These are phyloP conservation scores for Phytopythium cucurbitacearum DNA, from an alignment of 352 stramenopile species.

Conservation along the genomic window DNA sequence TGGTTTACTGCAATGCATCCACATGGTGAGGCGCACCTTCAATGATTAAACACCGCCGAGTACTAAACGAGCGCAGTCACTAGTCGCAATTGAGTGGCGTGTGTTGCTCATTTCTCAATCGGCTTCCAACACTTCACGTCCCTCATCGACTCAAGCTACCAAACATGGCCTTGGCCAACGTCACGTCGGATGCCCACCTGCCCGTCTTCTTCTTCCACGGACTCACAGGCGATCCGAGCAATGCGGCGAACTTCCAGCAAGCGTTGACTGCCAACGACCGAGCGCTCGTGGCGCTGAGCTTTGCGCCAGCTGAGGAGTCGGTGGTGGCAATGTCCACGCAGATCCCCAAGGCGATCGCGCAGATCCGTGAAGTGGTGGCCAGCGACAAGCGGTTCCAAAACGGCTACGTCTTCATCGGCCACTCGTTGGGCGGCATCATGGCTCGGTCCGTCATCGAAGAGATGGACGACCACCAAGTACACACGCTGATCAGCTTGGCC, in stretches of 20 bases:
- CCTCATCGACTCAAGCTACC: no score
- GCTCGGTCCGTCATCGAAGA: conserved; percentile 36
- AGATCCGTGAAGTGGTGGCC: conserved; percentile 20
- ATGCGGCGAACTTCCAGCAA: conserved; percentile 14
- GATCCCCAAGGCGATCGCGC: conserved; percentile 24
- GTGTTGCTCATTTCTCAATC: no score
- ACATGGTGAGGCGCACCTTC: no score
- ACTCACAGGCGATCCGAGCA: conserved; percentile 15
- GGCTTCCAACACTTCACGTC: no score
- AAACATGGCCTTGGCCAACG: no score
- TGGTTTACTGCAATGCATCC: no score
- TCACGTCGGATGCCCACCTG: background rate
- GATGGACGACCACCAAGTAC: conserved; percentile 46
- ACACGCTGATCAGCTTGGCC: conserved; percentile 32
- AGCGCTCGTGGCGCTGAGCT: conserved; percentile 22
- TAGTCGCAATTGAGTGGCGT: no score
- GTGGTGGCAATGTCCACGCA: conserved; percentile 19
- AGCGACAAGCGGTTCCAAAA: conserved; percentile 23
- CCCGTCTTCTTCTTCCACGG: conserved; percentile 55
- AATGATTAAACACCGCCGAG: no score
- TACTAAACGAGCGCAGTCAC: no score
- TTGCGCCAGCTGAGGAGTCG: conserved; percentile 25
- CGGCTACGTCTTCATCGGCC: conserved; percentile 42
- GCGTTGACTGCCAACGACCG: conserved; percentile 25
- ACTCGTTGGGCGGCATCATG: conserved; percentile 33